Conservation (phyloP, 345 rosid species). For the Barbarea vulgaris region DNA sequence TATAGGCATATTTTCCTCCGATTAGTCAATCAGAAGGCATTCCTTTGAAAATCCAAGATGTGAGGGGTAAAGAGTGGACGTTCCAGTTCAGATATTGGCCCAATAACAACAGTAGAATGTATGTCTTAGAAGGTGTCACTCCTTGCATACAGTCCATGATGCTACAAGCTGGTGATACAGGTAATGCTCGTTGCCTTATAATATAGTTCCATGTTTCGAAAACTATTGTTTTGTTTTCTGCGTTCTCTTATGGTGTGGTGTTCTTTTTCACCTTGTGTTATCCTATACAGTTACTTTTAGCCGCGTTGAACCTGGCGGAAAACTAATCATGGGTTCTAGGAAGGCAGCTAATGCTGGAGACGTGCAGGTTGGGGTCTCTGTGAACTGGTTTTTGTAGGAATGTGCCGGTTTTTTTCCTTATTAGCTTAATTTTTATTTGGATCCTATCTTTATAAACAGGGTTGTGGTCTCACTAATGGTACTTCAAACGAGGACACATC, state of each 20-base stretch:
- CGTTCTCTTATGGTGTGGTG: conserved; percentile 11
- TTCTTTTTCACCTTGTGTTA: conserved; percentile 7
- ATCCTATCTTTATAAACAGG: conserved; percentile 47
- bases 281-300: conserved; percentile 70
- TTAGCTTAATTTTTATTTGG: conserved; percentile 3
- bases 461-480: conserved; percentile 43
- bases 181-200: conserved; percentile 43
- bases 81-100: conserved; percentile 99
- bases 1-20: conserved; percentile 93
- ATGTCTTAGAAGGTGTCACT: conserved; percentile 96
- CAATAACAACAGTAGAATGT: conserved; percentile 97
- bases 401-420: neutral
- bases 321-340: conserved; percentile 79
- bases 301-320: conserved; percentile 79
- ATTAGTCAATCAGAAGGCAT: conserved; percentile 92
- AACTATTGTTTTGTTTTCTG: conserved; percentile 1
- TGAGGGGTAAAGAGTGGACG: conserved; percentile 88
- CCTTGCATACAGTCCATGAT: conserved; percentile 97
- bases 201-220: neutral
- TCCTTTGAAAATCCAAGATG: conserved; percentile 83
- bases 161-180: conserved; percentile 88
- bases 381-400: neutral
- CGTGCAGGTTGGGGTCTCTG: conserved; percentile 52
- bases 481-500: conserved; percentile 54
- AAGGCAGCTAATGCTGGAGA: conserved; percentile 59